A percentile compares a stretch with the other conserved stretches of the same genome.
Evolutionary conservation across 1,284 basidiomycete genomes (phyloP).

Genomic region (Heterobasidion irregulare): DNA sequence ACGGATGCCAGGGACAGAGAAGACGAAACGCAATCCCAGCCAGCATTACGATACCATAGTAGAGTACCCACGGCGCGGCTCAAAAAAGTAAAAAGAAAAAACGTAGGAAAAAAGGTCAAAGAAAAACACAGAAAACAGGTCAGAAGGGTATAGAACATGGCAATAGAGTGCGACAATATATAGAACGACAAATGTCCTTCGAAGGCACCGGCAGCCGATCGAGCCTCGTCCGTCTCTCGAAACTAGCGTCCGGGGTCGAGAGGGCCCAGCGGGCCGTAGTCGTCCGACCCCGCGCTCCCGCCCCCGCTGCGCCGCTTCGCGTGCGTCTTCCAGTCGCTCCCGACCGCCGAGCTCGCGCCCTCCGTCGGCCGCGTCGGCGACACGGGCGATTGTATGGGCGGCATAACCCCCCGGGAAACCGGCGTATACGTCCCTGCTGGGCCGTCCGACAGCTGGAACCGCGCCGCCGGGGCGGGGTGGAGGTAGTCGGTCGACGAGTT

Average conservation of each 20-base stretch:
- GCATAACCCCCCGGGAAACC: constrained; percentile 37
- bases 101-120: neutral
- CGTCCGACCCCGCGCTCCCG: constrained; percentile 31
- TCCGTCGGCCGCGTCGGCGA: constrained; percentile 25
- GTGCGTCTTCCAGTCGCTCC: constrained; percentile 31
- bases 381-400: constrained; percentile 43
- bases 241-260: constrained; percentile 48
- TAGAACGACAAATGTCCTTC: constrained; percentile 3
- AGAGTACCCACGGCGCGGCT: neutral
- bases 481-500: constrained; percentile 11
- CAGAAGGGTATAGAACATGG: constrained; percentile 9
- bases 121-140: neutral
- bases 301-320: constrained; percentile 36
- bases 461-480: constrained; percentile 23
- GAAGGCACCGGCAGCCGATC: neutral
- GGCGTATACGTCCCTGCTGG: constrained; percentile 43
- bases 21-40: neutral
- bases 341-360: constrained; percentile 27
- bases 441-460: constrained; percentile 57
- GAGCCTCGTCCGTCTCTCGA: constrained; percentile 14
- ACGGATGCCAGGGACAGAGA: neutral
- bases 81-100: neutral
- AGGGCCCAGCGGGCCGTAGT: constrained; percentile 73
- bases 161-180: constrained; percentile 3
- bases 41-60: constrained; percentile 8